These are phyloP conservation scores for Yamadazyma spencermartinsiae DNA, from an alignment of 1,139 yeast genomes.

Conservation along the genomic window DNA sequence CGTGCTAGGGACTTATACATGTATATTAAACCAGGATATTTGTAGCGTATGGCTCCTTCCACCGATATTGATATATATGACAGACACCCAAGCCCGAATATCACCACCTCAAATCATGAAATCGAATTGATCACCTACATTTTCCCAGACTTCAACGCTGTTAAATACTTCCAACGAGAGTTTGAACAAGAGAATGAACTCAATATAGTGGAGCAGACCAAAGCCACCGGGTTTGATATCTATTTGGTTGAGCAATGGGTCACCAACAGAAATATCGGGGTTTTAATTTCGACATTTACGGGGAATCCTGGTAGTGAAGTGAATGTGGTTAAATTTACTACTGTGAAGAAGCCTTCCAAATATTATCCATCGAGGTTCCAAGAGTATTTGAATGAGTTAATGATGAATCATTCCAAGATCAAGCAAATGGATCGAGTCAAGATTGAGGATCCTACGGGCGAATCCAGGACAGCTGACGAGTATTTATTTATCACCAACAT, in stretches of 20 bases:
- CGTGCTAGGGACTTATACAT: too few species aligned
- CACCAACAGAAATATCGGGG: conserved; percentile 63
- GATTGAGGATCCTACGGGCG: conserved; percentile 4
- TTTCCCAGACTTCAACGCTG: conserved; percentile 54
- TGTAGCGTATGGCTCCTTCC: conserved; percentile 2
- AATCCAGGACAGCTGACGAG: conserved; percentile 20
- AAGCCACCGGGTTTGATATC: conserved; percentile 73
- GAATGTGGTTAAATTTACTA: conserved; percentile 57
- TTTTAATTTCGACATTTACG: conserved; percentile 77
- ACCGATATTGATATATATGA: background rate
- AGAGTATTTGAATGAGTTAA: conserved; percentile 64
- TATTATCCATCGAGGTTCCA: conserved; percentile 62
- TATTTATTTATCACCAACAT: conserved; percentile 77
- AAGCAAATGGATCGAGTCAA: conserved; percentile 31
- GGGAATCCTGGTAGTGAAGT: conserved; percentile 71
- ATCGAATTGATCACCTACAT: conserved; percentile 38
- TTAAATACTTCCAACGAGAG: conserved; percentile 46
- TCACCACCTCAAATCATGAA: conserved; percentile 1
- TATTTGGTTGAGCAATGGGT: conserved; percentile 96
- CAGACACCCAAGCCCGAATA: conserved; percentile 1
- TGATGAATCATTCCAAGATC: conserved; percentile 54
- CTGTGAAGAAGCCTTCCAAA: conserved; percentile 53
- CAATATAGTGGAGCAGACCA: conserved; percentile 42
- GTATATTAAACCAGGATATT: background rate
- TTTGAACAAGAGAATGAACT: conserved; percentile 38